Evolutionary conservation across 2,329 filamentous ascomycete species (phyloP), one percentile per base, ranked within the genome.

Genomic region (Basipetospora chlamydospora): DNA sequence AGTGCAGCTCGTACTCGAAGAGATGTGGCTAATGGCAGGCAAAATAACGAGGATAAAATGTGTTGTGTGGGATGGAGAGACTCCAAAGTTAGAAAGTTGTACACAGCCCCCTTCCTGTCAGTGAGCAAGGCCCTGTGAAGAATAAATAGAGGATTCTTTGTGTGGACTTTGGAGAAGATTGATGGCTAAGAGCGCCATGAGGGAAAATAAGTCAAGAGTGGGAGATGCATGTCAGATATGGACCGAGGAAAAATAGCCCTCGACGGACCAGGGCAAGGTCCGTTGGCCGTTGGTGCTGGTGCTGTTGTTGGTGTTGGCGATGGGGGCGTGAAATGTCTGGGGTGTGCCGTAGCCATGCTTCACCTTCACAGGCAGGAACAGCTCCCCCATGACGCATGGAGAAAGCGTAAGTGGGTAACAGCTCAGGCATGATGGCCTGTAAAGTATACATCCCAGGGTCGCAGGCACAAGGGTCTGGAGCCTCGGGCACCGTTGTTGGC

Each of bases 41-140:
- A 16, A 16, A 16, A 28, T 28, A 25, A 29, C 25, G 16, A 15
- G 7, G 17, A 15, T 9, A 12, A 26, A 20, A 18, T 9, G 26
- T 20, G 18, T 37, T 9, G 20, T 23, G 35, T n/a, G 16, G 28
- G 20, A 26, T 21, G 32, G 29, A 20, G n/a, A 22, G 12, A 12
- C 16, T 32, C 35, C 35, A 37, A 37, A 37, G 35, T 37, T 37
- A 37, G 35, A 17, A 37, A 37, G 20, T 13, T 16, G 28, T 23
- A 23, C 35, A 37, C 35, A 37, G 35, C 35, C 35, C 35, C 26
- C 11, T 22, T 31, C 25, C n/a, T n/a, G n/a, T n/a, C n/a, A n/a
- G n/a, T 20, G 30, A 11, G 28, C 20, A 31, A 22, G 26, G 18
- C 26, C 12, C 18, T 18, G 26, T 37, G 26, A 16, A 20, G 28